Conservation (phyloP, 257 asterid species). For the Primulina eburnea region DNA sequence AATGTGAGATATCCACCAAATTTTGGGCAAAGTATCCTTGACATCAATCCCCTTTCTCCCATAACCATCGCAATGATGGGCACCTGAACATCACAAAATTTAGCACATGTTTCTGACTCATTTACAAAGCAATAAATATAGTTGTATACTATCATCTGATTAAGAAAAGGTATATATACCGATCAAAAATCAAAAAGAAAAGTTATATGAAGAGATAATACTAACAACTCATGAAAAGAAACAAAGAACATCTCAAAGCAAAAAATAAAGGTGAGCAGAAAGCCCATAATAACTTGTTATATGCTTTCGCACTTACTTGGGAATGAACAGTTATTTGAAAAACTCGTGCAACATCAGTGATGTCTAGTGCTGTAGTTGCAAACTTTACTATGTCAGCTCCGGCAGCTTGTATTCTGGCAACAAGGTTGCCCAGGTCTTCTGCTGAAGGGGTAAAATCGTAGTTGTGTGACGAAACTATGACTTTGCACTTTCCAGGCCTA, state of each 20-base stretch:
- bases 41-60: slow-evolving; percentile 95
- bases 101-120: neutral
- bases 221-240: neutral
- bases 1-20: slow-evolving; percentile 97
- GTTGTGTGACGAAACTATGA: slow-evolving; percentile 91
- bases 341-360: slow-evolving; percentile 87
- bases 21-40: slow-evolving; percentile 88
- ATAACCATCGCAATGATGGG: slow-evolving; percentile 96
- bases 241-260: neutral
- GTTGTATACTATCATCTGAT: too few relatives aligned
- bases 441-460: slow-evolving; percentile 73
- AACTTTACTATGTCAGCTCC: slow-evolving; percentile 97
- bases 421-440: slow-evolving; percentile 87
- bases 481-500: slow-evolving; percentile 71
- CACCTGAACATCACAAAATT: slow-evolving; percentile 45
- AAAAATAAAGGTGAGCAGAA: slow-evolving; percentile 1
- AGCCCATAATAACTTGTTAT: slow-evolving; percentile 6
- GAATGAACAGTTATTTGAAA: slow-evolving; percentile 85
- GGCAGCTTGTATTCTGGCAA: slow-evolving; percentile 84
- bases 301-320: slow-evolving; percentile 59
- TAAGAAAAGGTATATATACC: too few relatives aligned
- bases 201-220: neutral
- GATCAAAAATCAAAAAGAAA: too few relatives aligned
- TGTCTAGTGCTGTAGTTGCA: slow-evolving; percentile 86
- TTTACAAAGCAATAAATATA: neutral